Evolutionary conservation across 1,284 basidiomycete species (phyloP).

Genomic region (Ustilago crameri): DNA sequence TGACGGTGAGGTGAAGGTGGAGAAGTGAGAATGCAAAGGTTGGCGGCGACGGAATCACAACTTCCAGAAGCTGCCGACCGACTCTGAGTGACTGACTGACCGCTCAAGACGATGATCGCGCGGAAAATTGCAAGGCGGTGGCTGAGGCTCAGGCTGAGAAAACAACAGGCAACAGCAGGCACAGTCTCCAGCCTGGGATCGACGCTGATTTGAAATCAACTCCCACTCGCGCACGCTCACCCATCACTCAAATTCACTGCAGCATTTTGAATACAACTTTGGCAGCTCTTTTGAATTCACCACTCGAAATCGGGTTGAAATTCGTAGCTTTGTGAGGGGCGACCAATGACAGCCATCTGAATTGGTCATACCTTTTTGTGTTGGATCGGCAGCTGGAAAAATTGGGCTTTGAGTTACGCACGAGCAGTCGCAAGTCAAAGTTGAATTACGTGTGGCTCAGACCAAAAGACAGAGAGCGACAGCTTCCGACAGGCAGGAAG

Average conservation of each 20-base stretch:
- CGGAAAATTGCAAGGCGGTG: slow-evolving; percentile 21
- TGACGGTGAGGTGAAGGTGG: slow-evolving; percentile 11
- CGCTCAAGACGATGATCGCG: slow-evolving; percentile 16
- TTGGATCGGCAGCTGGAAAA: slow-evolving; percentile 8
- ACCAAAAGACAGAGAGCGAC: too few species aligned
- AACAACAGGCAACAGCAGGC: slow-evolving; percentile 12
- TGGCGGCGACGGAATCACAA: slow-evolving; percentile 1
- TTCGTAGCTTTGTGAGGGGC: background rate
- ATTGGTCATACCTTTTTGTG: slow-evolving; percentile 34
- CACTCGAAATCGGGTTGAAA: slow-evolving; percentile 1
- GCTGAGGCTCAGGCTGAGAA: slow-evolving; percentile 22
- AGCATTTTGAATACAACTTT: slow-evolving; percentile 3
- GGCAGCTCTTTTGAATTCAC: background rate
- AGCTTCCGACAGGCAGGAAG: too few species aligned
- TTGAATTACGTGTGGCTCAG: too few species aligned
- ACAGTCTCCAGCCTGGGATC: background rate
- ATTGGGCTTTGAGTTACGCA: slow-evolving; percentile 18
- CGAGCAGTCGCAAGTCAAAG: slow-evolving; percentile 1
- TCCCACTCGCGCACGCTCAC: slow-evolving; percentile 11
- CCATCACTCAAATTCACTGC: background rate
- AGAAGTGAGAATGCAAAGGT: slow-evolving; percentile 12
- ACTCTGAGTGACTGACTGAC: background rate
- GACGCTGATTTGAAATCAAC: slow-evolving; percentile 44
- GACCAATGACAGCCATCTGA: slow-evolving; percentile 47
- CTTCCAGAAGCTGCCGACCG: background rate